Evolutionary conservation across 2,329 filamentous ascomycete genomes (phyloP), one percentile per base, ranked within the genome.

Genomic region (Penicillium corylophilum): DNA sequence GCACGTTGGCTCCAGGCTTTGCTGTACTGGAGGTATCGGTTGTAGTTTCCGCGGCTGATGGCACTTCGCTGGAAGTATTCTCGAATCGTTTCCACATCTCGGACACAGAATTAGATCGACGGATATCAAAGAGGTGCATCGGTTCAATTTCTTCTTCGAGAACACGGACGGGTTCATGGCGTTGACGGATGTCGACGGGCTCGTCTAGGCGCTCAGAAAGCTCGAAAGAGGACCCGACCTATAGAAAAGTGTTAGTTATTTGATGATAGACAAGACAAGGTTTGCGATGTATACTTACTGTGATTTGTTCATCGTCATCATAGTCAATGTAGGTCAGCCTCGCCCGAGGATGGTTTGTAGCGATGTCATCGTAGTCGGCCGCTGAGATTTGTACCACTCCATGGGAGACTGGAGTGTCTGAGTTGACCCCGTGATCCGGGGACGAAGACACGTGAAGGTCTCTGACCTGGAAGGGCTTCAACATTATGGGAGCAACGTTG

Each of bases 271-370:
- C 12, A 9, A 15, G 5, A 29, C 9, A 2, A 3, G 5, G 15
- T 16, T 29, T 23, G 24, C 4, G 12, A 33, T 31, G 23, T 38
- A 16, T 40, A 62, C 71, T 64, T 60, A 76, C 76, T 6, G 72
- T 77, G 49, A 79, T 74, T 28, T 78, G 74, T 24, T 76, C 72
- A 55, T 78, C 76, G 54, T 77, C 75, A 53, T 78, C 76, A 10
- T 76, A 71, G 59, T 79, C 76, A 47, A 73, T 44, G 53, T 78
- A 79, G 18, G 64, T 73, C 40, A 79, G 56, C 29, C 64, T 68
- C 12, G 74, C 74, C 36, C 71, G 67, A 20, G 76, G 75, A 59
- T 75, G 61, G 43, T 59, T 67, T 16, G 62, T 61, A 31, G 75
- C 66, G 43, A 76, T 68, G 20, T 66, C 61, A 63, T 78, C 74